phyloP scores from a whole-genome alignment of 768 basidiomycete genomes.

The Trametes coccinea region DNA sequence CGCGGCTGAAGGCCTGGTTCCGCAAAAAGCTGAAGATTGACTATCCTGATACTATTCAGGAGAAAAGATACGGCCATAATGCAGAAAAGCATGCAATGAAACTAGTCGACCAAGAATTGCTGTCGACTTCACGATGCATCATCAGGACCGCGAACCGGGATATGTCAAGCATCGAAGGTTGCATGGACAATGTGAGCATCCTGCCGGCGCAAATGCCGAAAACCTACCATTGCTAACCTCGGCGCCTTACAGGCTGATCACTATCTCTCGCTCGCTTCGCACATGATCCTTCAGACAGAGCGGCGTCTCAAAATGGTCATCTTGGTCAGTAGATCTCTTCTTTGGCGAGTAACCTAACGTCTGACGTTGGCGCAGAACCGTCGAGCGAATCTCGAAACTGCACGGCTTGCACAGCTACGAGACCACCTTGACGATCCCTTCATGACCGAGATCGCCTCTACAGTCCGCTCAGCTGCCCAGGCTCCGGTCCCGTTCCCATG shows the following conservation, averaged over 20 bases:
- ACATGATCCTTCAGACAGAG: constrained; percentile 59
- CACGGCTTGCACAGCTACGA: constrained; percentile 4
- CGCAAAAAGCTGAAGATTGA: constrained; percentile 51
- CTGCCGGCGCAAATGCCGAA: neutral
- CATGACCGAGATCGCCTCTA: constrained; percentile 16
- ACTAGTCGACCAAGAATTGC: neutral
- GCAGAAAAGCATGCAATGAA: neutral
- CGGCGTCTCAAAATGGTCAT: constrained; percentile 56
- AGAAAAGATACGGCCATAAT: neutral
- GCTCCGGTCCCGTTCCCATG: constrained; percentile 13
- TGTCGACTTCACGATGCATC: constrained; percentile 28
- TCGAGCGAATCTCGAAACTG: constrained; percentile 13
- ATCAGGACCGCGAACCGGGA: constrained; percentile 58
- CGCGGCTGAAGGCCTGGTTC: constrained; percentile 63
- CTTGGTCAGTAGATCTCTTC: constrained; percentile 41
- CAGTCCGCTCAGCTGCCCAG: constrained; percentile 9
- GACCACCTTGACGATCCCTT: constrained; percentile 17
- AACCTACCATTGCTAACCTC: neutral
- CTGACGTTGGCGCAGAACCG: constrained; percentile 6
- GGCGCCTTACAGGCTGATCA: constrained; percentile 48
- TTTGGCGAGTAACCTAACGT: neutral
- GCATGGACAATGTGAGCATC: constrained; percentile 50
- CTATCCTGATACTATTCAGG: constrained; percentile 10
- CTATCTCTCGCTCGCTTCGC: constrained; percentile 52
- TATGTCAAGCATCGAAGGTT: constrained; percentile 54